These are phyloP conservation scores for Jacaranda mimosifolia DNA, from an alignment of 257 asterid species.

Conservation along the genomic window DNA sequence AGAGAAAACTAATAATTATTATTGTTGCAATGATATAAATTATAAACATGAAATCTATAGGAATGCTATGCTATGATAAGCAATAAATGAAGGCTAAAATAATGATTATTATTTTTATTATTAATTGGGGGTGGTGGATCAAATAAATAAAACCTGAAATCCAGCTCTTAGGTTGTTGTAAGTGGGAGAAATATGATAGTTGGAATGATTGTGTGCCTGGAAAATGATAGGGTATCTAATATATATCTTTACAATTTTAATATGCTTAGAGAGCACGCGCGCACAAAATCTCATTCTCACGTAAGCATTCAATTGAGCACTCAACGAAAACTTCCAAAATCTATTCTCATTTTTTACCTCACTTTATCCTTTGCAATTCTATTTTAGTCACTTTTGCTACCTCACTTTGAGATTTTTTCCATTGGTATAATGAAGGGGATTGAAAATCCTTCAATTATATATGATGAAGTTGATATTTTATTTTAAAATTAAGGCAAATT, in stretches of 20 bases:
- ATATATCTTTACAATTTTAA: neutral
- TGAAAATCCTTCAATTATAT: neutral
- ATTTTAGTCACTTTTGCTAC: conserved; percentile 1
- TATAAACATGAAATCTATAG: conserved; percentile 28
- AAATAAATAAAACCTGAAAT: conserved; percentile 35
- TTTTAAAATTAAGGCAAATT: too few relatives aligned
- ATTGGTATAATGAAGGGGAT: neutral
- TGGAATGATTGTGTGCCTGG: conserved; percentile 56
- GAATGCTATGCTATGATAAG: conserved; percentile 13
- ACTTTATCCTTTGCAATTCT: neutral
- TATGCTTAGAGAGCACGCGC: conserved; percentile 62
- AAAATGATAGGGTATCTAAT: conserved; percentile 37
- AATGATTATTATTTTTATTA: conserved; percentile 26
- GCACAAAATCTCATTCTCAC: conserved; percentile 49
- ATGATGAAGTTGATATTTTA: neutral
- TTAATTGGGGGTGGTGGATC: too few relatives aligned
- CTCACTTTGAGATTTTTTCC: neutral
- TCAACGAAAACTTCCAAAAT: conserved; percentile 1
- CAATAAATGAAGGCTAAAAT: conserved; percentile 34
- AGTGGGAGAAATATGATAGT: conserved; percentile 60
- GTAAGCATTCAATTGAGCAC: conserved; percentile 45
- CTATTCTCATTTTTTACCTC: neutral
- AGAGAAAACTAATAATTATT: conserved; percentile 27
- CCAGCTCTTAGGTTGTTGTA: conserved; percentile 54
- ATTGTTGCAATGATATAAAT: conserved; percentile 41